Evolutionary conservation across 768 basidiomycete genomes (phyloP), one percentile per base, ranked within the genome.

Genomic region (Hydnum rufescens): DNA sequence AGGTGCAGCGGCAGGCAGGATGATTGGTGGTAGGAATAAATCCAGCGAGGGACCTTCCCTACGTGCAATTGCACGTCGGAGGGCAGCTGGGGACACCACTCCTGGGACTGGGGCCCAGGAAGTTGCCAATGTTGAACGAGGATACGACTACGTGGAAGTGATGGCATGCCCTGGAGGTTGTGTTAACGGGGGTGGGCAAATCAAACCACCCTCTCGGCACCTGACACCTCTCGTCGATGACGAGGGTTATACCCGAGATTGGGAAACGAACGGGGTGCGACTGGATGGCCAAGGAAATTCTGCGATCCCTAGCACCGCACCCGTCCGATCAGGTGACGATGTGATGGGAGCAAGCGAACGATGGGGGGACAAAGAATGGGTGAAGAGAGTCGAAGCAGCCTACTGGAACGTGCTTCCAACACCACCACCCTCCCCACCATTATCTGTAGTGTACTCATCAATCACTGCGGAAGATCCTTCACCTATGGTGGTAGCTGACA

Each of bases 141-240:
- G 71, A 42, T 87, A 87, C 63, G 88, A 93, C 67, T 95, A 89
- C 64, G 80, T 93, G 36, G 90, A 95, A 62, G 89, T 99, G 57
- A 97, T 99, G 95, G 95, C 95, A 31, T 99, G 95, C 68, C 95
- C 95, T 0, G 80, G 82, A 0, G 95, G 95, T 18, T 97, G 95
- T 64, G 87, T 95, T 39, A 96, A 96, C 63, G 95, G 95, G 4
- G 95, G 93, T 22, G 95, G 95, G 3, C 95, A 97, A 68, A 64
- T 82, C 51, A 58, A 58, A 49, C 60, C 65, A 32, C 61, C 55
- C 50, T 56, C 51, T 53, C 53, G 28, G 51, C 47, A 39, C 19
- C 29, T 22, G 39, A 36, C 32, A 25, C 3, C 31, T 18, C 55
- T 43, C 53, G 49, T 53, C 48, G 73, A 88, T 60, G 75, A 67